Conservation (phyloP, 1,284 basidiomycete species). For the Fereydounia khargensis region DNA sequence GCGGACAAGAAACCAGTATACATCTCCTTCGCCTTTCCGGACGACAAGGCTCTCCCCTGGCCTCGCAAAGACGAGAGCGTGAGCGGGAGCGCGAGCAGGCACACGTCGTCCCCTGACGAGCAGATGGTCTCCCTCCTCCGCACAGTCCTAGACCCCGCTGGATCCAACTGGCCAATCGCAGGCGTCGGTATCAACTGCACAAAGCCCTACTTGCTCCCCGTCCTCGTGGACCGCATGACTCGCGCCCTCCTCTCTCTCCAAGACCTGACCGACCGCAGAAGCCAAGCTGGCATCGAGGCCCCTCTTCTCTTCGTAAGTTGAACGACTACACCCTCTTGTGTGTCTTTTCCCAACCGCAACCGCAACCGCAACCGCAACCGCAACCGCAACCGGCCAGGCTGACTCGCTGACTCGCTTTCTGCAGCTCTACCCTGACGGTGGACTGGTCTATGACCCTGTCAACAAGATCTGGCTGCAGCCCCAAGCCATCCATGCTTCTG, state of each 20-base stretch:
- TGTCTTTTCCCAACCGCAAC: too few relatives aligned
- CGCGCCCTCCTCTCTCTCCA: slow-evolving; percentile 16
- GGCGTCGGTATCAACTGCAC: slow-evolving; percentile 53
- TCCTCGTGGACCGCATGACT: slow-evolving; percentile 30
- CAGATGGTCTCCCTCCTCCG: too few relatives aligned
- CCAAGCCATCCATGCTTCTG: slow-evolving; percentile 3
- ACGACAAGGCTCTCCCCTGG: slow-evolving; percentile 31
- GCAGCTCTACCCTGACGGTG: slow-evolving; percentile 47
- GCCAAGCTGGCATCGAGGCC: slow-evolving; percentile 6
- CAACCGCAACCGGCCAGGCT: too few relatives aligned
- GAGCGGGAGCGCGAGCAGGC: too few relatives aligned
- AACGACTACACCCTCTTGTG: not conserved
- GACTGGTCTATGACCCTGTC: slow-evolving; percentile 43
- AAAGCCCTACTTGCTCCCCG: slow-evolving; percentile 33
- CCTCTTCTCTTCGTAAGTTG: slow-evolving; percentile 37
- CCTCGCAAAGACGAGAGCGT: slow-evolving; percentile 13
- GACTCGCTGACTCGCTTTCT: too few relatives aligned
- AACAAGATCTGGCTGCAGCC: slow-evolving; percentile 32
- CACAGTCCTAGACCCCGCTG: too few relatives aligned
- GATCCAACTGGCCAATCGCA: slow-evolving; percentile 24
- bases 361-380: too few relatives aligned
- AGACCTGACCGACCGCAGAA: slow-evolving; percentile 7
- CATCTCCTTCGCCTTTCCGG: slow-evolving; percentile 35
- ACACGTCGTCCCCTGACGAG: too few relatives aligned
- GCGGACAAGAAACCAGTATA: slow-evolving; percentile 33